Base-by-base conservation (phyloP, 768 basidiomycete genomes). In the Trametes elegans region DNA sequence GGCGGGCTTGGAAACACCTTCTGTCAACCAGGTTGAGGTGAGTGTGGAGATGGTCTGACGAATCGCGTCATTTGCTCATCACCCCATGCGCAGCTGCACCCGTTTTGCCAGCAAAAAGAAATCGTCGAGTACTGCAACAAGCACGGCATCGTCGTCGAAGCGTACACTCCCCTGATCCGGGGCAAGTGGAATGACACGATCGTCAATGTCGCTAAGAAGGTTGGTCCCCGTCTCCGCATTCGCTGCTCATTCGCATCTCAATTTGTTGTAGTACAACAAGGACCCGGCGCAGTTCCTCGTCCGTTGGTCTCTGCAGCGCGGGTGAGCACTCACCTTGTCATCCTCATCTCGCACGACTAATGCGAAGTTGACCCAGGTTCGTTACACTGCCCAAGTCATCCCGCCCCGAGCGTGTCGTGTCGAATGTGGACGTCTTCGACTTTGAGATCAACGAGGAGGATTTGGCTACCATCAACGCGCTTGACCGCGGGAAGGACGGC, bases 291-390 rank as follows among this genome's bases (percentile, higher is more conserved):
- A 97, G 64, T 76, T 96, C 40, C 79, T 97, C 14, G 73, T 97
- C 52, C 82, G 95, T 21, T 97, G 93, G 91, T 94, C 92, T 26
- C 73, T 98, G 32, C 94, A 97, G 68, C 81, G 79, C 62, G 84
- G 83, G 87, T 88, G 63, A 39, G 80, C 71, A 50, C 41, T 50
- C 48, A n/a, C n/a, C 26, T 40, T 16, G n/a, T 36, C 8, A 11
- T 31, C 3, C 18, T n/a, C 14, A 14, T 2, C 39, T 24, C 27
- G 40, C 28, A 5, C 24, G 3, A 38, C 32, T 18, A 41, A 26
- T 14, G 19, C 14, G 24, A 27, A 49, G 5, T 38, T 35, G 14
- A 18, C 14, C 7, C 55, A 93, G 92, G 16, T 90, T 81, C 61
- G 78, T 91, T 0, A 89, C 90, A 0, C 79, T 98, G 8, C 90